Base-by-base conservation (phyloP, 768 basidiomycete genomes). In the Tulasnella sp. region DNA sequence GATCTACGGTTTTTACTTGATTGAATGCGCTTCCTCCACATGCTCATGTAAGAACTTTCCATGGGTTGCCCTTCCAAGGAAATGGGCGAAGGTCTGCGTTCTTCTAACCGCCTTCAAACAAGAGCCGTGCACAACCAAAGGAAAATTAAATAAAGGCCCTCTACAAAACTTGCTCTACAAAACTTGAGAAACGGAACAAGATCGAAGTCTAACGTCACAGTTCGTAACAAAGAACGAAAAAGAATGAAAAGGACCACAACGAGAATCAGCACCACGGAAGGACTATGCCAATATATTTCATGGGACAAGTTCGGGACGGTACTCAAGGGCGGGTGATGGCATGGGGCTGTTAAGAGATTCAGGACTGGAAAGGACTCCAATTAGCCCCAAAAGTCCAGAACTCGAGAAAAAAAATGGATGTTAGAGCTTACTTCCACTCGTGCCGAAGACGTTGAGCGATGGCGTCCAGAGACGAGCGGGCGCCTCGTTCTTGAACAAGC, bases 401-500 rank as follows among this genome's bases (percentile, higher is more conserved):
- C 24, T 64, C 54, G 54, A 58, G 2, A 7, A 9, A 58, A 22
- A 58, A 64, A 28, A 7, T n/a, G n/a, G n/a, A 64, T 12, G 31
- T 31, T 7, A n/a, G 60, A 24, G 74, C 73, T 80, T 44, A 80
- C 78, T 75, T 80, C 78, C 78, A 80, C 44, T 80, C 78, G 24
- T 80, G 78, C 41, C 78, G 64, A 11, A 80, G 72, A 34, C 69
- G 31, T 34, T 73, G 78, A 42, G 78, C 78, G 34, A 80, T 69
- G 72, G 78, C 78, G n/a, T 80, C 78, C 1, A 80, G 78, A 11
- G 78, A 80, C 0, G 78, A 80, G 20, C 73, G 64, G 9, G 78
- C 78, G 42, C 78, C 78, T 16, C 78, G 72, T 37, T 80, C 78
- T 41, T 80, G 78, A 1, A 80, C 58, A 44, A 80, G 44, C 40